phyloP scores from a whole-genome alignment of 441 rosid genomes.

The Populus hybrid region DNA sequence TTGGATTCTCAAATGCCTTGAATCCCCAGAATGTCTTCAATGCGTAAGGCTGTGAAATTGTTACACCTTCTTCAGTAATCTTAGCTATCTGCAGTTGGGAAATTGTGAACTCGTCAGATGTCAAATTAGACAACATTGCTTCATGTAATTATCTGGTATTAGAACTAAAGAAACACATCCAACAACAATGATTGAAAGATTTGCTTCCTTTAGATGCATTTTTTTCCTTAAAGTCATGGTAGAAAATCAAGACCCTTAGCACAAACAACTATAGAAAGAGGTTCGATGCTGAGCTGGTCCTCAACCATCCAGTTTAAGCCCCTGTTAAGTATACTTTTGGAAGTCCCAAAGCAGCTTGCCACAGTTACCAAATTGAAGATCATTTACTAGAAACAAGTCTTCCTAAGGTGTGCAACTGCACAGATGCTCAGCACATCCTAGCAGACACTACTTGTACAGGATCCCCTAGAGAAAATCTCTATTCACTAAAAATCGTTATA shows the following conservation, averaged over 20 bases:
- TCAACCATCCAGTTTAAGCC: background rate
- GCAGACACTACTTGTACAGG: background rate
- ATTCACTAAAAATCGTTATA: background rate
- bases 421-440: background rate
- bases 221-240: background rate
- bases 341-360: background rate
- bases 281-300: background rate
- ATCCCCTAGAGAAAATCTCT: background rate
- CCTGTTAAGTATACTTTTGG: background rate
- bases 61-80: constrained; percentile 85
- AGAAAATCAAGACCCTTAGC: background rate
- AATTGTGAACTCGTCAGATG: background rate
- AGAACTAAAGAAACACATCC: background rate
- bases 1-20: constrained; percentile 74
- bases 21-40: constrained; percentile 88
- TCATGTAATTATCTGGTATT: background rate
- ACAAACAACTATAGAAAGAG: background rate
- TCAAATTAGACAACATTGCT: background rate
- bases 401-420: background rate
- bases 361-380: background rate
- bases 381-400: background rate
- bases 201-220: background rate
- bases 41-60: constrained; percentile 75
- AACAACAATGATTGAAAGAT: background rate
- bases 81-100: constrained; percentile 70